These are phyloP conservation scores for Neotropicomus parvogracilis DNA, from an alignment of 1,284 basidiomycete species.

Conservation along the genomic window DNA sequence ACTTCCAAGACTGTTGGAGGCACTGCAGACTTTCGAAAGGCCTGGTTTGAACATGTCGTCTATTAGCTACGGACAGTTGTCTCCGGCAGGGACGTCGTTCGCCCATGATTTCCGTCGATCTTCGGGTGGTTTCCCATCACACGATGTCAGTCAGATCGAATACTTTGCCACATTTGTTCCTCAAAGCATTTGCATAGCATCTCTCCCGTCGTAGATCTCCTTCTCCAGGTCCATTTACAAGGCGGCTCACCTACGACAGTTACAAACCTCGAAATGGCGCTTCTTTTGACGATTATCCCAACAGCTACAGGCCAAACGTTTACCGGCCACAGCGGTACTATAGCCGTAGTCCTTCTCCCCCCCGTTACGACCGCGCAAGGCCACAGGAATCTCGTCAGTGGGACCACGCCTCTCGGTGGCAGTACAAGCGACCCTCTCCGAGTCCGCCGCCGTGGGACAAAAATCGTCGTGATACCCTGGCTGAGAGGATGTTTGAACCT, in stretches of 20 bases:
- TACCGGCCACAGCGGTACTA: conserved; percentile 39
- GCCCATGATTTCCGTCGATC: conserved; percentile 32
- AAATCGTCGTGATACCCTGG: conserved; percentile 41
- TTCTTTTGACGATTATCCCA: conserved; percentile 41
- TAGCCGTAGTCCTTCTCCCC: conserved; percentile 50
- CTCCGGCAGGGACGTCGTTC: conserved; percentile 25
- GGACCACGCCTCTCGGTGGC: conserved; percentile 33
- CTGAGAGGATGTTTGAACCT: conserved; percentile 64
- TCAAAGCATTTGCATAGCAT: conserved; percentile 39
- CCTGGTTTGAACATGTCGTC: conserved; percentile 25
- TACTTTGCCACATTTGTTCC: conserved; percentile 16
- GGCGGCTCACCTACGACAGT: conserved; percentile 48
- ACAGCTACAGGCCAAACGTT: conserved; percentile 40
- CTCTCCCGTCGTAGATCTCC: conserved; percentile 41
- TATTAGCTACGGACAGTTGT: conserved; percentile 26
- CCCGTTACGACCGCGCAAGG: conserved; percentile 42
- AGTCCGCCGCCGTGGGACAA: conserved; percentile 34
- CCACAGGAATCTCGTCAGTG: conserved; percentile 32
- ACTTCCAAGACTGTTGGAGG: conserved; percentile 8
- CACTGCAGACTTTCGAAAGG: conserved; percentile 6
- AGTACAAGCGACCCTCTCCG: conserved; percentile 30
- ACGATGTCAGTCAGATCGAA: conserved; percentile 36
- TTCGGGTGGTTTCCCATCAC: conserved; percentile 19
- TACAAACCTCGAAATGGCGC: conserved; percentile 43
- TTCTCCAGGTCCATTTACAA: conserved; percentile 42